Evolutionary conservation across 1,139 yeast genomes (phyloP), one percentile per base, ranked within the genome.

Genomic region (Diutina neorugosa): DNA sequence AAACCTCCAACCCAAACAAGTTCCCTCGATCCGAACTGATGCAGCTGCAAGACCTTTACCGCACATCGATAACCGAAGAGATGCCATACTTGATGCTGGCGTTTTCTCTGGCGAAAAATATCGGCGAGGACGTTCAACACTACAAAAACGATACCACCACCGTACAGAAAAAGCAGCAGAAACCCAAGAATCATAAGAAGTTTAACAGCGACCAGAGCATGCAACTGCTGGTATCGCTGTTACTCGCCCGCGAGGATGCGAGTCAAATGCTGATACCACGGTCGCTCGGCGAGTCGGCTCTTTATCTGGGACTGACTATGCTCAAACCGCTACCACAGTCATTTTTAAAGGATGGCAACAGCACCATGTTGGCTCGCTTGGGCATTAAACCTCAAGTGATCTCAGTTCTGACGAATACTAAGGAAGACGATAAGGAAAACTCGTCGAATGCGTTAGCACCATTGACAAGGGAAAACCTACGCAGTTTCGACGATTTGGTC

Each of bases 31-130:
- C 34, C 12, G 48, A 44, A n/a, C 48, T 44, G 48, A 20, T n/a
- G 12, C 48, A 14, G 16, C 48, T 44, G 48, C 23, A 20, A 16
- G 48, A 44, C 2, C 19, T 44, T 8, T 44, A 44, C 34, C 48
- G 48, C 18, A 44, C 82, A 0, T 74, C 81, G 2, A 65, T 80
- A 5, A 61, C 80, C 1, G 82, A 79, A 40, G 82, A 80, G 59
- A 64, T 81, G 60, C 86, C 86, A 0, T 74, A 71, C 57, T 65
- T 81, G 58, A 69, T 80, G 77, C 65, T 76, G 16, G 85, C 84
- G n/a, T 81, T 80, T 57, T 73, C 76, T 56, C 75, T 76, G 57
- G 82, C 81, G 2, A 74, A 70, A 56, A 73, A 72, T 43, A 69
- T 77, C 16, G 80, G 77, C 56, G 77, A 75, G 58, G 83, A 78